Evolutionary conservation across 441 rosid species (phyloP), one percentile per base, ranked within the genome.

Genomic region (Raphanus hybrid): DNA sequence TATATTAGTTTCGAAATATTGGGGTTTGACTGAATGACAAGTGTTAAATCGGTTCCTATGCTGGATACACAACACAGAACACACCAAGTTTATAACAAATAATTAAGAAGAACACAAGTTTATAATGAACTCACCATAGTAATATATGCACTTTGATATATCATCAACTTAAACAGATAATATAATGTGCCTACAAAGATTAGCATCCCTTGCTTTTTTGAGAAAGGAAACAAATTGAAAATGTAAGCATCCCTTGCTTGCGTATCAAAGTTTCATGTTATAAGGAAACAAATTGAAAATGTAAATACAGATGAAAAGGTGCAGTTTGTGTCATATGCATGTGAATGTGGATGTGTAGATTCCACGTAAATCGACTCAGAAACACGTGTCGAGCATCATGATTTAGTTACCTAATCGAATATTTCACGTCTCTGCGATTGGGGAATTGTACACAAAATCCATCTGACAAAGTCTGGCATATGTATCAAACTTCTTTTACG

Each of bases 361-460:
- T 61, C 78, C 77, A 78, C 74, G 50, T 67, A 67, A 73, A 35
- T 14, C 39, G 65, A 59, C 2, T 67, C 54, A 14, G 15, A 62
- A 29, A 78, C 60, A 78, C 59, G 70, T 73, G 77, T 78, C 81
- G 8, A 57, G 1, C 3, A 10, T 67, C 23, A 61, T 8, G 60
- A 29, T 65, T 37, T 67, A 59, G 43, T 50, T 61, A 73, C 65
- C 54, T 29, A 68, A 78, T 67, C 78, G 78, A 78, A 78, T 78
- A 78, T 67, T 37, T 67, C 52, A 73, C 70, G 70, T 67, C 70
- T 78, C 70, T 73, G 27, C 69, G 48, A 78, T 73, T 73, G 77
- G 77, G 69, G 64, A 67, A 73, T 6, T 34, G 45, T 58, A 20
- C 72, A 43, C 54, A 55, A 55, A 55, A 18, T 55, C 29, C 11